A percentile compares a stretch with the other conserved stretches of the same genome.
Conservation (phyloP, 2,329 filamentous ascomycete genomes). For the Fusarium newnesense region DNA sequence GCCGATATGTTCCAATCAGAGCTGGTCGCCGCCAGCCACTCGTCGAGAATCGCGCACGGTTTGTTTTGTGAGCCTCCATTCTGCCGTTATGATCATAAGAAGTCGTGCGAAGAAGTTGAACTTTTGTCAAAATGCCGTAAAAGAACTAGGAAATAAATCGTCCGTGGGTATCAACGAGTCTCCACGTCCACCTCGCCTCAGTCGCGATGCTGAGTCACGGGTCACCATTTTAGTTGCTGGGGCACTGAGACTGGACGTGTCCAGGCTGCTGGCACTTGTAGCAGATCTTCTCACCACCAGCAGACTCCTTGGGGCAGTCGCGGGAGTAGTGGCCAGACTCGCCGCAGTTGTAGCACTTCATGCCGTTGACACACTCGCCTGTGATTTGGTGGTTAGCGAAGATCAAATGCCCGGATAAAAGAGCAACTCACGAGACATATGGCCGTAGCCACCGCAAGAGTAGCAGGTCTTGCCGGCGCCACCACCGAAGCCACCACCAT, state of each 20-base stretch:
- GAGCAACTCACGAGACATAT: slow-evolving; percentile 81
- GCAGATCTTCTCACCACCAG: slow-evolving; percentile 91
- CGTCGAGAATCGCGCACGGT: slow-evolving; percentile 45
- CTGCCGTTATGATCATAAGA: slow-evolving; percentile 46
- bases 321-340: slow-evolving; percentile 95
- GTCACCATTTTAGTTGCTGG: slow-evolving; percentile 70
- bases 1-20: slow-evolving; percentile 44
- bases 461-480: slow-evolving; percentile 88
- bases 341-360: slow-evolving; percentile 99
- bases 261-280: slow-evolving; percentile 91
- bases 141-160: slow-evolving; percentile 45
- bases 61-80: slow-evolving; percentile 43
- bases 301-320: slow-evolving; percentile 93
- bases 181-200: slow-evolving; percentile 52
- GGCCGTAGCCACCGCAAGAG: slow-evolving; percentile 95
- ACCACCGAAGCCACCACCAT: slow-evolving; percentile 61
- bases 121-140: slow-evolving; percentile 45
- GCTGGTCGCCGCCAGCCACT: slow-evolving; percentile 35
- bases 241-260: slow-evolving; percentile 94
- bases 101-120: slow-evolving; percentile 46
- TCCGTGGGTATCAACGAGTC: slow-evolving; percentile 57
- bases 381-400: slow-evolving; percentile 38
- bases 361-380: slow-evolving; percentile 95
- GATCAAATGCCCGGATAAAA: neutral
- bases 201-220: slow-evolving; percentile 36